A percentile compares a stretch with the other conserved stretches of the same genome.
These are phyloP conservation scores for Yamadazyma dushanensis DNA, from an alignment of 1,139 yeast genomes.

Conservation along the genomic window DNA sequence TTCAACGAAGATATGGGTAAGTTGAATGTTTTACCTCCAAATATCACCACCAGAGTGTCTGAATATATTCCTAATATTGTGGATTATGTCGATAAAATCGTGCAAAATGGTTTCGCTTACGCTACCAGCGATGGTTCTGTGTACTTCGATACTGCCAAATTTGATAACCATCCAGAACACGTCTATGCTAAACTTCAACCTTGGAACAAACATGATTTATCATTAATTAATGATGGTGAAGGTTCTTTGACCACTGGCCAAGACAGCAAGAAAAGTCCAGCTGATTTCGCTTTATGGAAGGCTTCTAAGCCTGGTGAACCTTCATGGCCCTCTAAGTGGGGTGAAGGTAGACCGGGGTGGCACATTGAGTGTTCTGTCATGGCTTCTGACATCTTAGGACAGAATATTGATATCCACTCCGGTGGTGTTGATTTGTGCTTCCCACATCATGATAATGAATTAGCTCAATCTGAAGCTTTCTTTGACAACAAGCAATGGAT, in stretches of 20 bases:
- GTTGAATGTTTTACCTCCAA: conserved; percentile 81
- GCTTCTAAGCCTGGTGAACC: conserved; percentile 98
- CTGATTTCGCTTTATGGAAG: conserved; percentile 97
- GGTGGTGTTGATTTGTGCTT: conserved; percentile 98
- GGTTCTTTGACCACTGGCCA: conserved; percentile 71
- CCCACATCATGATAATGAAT: conserved; percentile 99
- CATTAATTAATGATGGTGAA: conserved; percentile 90
- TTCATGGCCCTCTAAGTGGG: conserved; percentile 94
- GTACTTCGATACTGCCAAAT: conserved; percentile 85
- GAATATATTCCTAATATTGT: conserved; percentile 94
- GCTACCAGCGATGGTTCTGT: conserved; percentile 84
- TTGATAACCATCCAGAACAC: conserved; percentile 72
- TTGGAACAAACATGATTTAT: conserved; percentile 91
- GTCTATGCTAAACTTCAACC: conserved; percentile 96
- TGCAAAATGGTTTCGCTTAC: conserved; percentile 81
- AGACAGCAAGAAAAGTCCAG: conserved; percentile 61
- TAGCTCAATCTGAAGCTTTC: conserved; percentile 96
- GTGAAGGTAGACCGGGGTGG: conserved; percentile 99
- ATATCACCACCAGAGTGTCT: conserved; percentile 91
- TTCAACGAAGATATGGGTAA: conserved; percentile 83
- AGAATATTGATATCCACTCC: conserved; percentile 87
- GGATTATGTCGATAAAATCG: conserved; percentile 70
- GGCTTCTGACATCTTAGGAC: conserved; percentile 90
- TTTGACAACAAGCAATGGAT: conserved; percentile 93
- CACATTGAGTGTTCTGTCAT: conserved; percentile 98